These are phyloP conservation scores for Ustilago xerochloae DNA, from an alignment of 1,284 basidiomycete species.

Conservation along the genomic window DNA sequence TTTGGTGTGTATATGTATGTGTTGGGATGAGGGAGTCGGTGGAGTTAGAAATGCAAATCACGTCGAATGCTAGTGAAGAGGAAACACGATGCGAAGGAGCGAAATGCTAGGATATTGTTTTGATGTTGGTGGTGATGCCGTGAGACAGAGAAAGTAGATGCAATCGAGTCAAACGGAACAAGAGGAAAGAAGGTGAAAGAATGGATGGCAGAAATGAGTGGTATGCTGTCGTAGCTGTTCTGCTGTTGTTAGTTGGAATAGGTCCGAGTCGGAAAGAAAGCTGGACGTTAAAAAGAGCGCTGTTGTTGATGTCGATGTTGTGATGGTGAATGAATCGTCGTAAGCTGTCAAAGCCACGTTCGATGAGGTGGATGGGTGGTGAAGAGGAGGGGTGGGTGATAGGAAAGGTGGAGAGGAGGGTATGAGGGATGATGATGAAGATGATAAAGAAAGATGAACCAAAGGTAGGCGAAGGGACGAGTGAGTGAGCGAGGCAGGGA, in stretches of 20 bases:
- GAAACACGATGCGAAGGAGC: constrained; percentile 21
- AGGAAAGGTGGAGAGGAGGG: neutral
- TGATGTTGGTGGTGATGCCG: constrained; percentile 11
- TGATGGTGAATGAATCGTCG: constrained; percentile 24
- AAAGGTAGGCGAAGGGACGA: neutral
- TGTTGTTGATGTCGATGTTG: neutral
- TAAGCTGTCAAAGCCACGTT: constrained; percentile 43
- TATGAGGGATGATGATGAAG: constrained; percentile 1
- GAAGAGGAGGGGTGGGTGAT: constrained; percentile 7
- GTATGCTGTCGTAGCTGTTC: constrained; percentile 40
- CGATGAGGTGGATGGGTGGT: constrained; percentile 11
- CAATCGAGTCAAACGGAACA: constrained; percentile 8
- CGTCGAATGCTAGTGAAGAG: neutral
- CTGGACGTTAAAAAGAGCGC: neutral
- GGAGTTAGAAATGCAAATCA: constrained; percentile 24
- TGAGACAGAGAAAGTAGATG: constrained; percentile 10
- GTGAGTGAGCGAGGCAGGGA: neutral
- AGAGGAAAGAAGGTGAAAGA: neutral
- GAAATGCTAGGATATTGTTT: constrained; percentile 31
- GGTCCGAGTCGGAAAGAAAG: neutral
- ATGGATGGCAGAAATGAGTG: neutral
- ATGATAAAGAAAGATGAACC: constrained; percentile 1
- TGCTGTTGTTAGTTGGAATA: constrained; percentile 6
- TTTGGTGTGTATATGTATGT: constrained; percentile 11
- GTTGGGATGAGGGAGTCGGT: neutral